These are phyloP conservation scores for Glarea lozoyensis DNA, from an alignment of 495 filamentous ascomycete genomes.

Conservation along the genomic window DNA sequence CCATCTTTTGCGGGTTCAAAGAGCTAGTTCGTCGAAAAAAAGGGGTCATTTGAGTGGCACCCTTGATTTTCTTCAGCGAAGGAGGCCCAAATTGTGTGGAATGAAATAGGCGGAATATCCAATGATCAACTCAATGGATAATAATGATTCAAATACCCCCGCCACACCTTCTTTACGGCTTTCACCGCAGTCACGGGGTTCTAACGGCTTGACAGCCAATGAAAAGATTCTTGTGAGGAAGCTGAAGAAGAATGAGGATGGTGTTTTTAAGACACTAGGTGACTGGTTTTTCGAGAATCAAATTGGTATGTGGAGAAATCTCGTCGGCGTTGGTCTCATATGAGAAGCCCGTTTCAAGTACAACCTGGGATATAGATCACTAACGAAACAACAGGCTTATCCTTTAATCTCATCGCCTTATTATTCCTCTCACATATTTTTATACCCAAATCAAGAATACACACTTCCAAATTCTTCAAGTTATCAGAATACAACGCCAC, in stretches of 20 bases:
- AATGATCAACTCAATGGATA: too few species aligned
- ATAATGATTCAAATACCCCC: too few species aligned
- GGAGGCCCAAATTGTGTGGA: too few species aligned
- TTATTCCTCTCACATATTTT: constrained; percentile 49
- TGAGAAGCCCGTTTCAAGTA: background rate
- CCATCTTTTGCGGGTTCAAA: too few species aligned
- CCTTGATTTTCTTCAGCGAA: too few species aligned
- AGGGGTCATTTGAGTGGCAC: too few species aligned
- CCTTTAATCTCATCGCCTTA: constrained; percentile 53
- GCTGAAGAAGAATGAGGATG: constrained; percentile 3
- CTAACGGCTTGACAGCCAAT: background rate
- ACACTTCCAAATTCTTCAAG: constrained; percentile 56
- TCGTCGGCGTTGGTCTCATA: background rate
- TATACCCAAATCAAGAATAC: constrained; percentile 48
- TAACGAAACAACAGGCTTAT: constrained; percentile 39
- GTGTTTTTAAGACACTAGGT: constrained; percentile 4
- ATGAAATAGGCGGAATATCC: too few species aligned
- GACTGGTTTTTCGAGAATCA: constrained; percentile 15
- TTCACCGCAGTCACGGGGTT: background rate
- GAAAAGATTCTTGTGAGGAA: too few species aligned
- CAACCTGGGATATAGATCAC: background rate
- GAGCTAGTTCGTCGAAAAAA: too few species aligned
- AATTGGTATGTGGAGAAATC: background rate
- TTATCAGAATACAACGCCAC: constrained; percentile 53
- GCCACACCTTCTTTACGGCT: too few species aligned